Evolutionary conservation across 2,329 filamentous ascomycete species (phyloP).

Genomic region (Dactylonectria estremocensis): DNA sequence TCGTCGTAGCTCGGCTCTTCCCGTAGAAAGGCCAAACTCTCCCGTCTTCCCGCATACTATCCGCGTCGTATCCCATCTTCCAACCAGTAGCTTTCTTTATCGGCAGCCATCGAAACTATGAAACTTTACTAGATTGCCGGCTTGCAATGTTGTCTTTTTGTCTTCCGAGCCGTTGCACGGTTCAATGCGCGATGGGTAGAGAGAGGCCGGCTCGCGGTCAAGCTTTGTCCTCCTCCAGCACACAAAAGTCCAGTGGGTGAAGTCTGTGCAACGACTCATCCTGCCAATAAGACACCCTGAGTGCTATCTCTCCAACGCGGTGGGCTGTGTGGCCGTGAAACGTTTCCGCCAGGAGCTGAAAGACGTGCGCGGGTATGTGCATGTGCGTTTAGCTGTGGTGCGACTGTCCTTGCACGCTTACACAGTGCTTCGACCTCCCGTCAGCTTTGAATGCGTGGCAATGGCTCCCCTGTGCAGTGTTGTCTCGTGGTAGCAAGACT

Average conservation of each 20-base stretch:
- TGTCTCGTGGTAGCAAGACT: constrained; percentile 20
- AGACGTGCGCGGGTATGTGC: constrained; percentile 22
- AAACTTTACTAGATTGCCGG: neutral
- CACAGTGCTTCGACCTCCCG: neutral
- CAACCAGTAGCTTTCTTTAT: constrained; percentile 5
- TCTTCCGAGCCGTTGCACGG: neutral
- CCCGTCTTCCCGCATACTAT: neutral
- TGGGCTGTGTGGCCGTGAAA: constrained; percentile 25
- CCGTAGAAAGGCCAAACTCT: constrained; percentile 14
- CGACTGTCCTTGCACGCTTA: neutral
- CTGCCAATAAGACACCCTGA: neutral
- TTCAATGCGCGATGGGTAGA: neutral
- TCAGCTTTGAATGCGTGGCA: constrained; percentile 7
- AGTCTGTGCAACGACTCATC: constrained; percentile 9
- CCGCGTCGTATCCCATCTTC: constrained; percentile 7
- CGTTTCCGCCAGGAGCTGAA: constrained; percentile 23
- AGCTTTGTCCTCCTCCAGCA: neutral
- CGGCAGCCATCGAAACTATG: neutral
- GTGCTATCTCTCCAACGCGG: constrained; percentile 25
- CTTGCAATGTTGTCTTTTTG: neutral
- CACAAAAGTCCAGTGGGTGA: neutral
- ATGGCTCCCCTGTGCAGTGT: constrained; percentile 6
- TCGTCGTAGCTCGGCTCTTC: constrained; percentile 4
- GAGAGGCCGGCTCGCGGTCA: neutral
- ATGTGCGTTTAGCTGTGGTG: constrained; percentile 24